These are phyloP conservation scores for Sclerotiophoma versabilis DNA, from an alignment of 2,329 filamentous ascomycete genomes.

Conservation along the genomic window DNA sequence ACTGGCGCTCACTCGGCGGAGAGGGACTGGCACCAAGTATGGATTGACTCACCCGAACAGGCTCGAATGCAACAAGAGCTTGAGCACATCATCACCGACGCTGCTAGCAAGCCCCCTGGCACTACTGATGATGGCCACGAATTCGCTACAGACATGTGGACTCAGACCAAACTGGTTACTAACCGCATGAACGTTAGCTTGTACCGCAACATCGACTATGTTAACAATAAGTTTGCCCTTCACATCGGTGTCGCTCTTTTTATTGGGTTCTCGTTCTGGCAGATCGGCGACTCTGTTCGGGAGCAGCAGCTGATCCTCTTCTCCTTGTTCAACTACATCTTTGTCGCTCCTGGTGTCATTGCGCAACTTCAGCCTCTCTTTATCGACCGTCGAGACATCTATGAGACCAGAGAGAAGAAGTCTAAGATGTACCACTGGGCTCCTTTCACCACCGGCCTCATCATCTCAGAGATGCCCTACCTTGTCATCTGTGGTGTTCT, in stretches of 20 bases:
- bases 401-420: slow-evolving; percentile 66
- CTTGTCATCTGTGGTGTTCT: slow-evolving; percentile 66
- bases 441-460: slow-evolving; percentile 72
- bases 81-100: slow-evolving; percentile 48
- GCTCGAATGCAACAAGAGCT: slow-evolving; percentile 46
- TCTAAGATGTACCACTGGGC: slow-evolving; percentile 77
- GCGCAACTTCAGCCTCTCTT: slow-evolving; percentile 54
- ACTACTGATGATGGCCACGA: slow-evolving; percentile 51
- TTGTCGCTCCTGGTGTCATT: slow-evolving; percentile 51
- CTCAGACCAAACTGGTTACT: slow-evolving; percentile 33
- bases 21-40: slow-evolving; percentile 49
- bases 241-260: slow-evolving; percentile 36
- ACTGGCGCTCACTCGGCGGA: slow-evolving; percentile 12
- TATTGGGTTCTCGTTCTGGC: slow-evolving; percentile 38
- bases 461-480: slow-evolving; percentile 74
- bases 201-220: slow-evolving; percentile 36
- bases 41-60: slow-evolving; percentile 47
- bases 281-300: slow-evolving; percentile 35
- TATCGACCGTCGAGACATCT: slow-evolving; percentile 56
- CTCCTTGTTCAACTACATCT: slow-evolving; percentile 59
- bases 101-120: slow-evolving; percentile 47
- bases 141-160: slow-evolving; percentile 35
- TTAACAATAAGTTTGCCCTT: slow-evolving; percentile 37
- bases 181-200: slow-evolving; percentile 31
- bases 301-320: slow-evolving; percentile 55